Conservation (phyloP, 768 basidiomycete species). For the Tylopilus sp. region DNA sequence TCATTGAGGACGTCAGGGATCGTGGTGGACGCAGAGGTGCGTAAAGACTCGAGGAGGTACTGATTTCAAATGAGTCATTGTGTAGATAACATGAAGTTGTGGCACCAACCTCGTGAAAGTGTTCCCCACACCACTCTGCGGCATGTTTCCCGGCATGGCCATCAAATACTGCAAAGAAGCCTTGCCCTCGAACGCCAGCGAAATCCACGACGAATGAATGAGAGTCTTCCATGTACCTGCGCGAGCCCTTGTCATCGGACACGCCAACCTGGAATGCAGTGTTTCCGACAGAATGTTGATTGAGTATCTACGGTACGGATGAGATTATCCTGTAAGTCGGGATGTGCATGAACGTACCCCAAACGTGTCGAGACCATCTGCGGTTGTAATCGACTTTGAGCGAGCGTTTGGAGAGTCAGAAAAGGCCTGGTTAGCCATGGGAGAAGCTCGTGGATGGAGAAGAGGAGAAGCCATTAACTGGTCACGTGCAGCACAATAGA, state of each 20-base stretch:
- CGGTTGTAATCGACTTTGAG: conserved; percentile 77
- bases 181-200: conserved; percentile 86
- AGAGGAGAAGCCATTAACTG: conserved; percentile 8
- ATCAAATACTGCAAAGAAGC: conserved; percentile 98
- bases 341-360: conserved; percentile 51
- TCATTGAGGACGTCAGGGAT: conserved; percentile 90
- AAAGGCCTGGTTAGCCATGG: conserved; percentile 36
- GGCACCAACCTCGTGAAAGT: conserved; percentile 81
- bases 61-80: conserved; percentile 21
- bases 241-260: conserved; percentile 82
- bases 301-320: conserved; percentile 31
- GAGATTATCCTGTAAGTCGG: not conserved
- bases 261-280: conserved; percentile 60
- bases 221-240: conserved; percentile 96
- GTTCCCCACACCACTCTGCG: conserved; percentile 96
- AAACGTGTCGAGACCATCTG: conserved; percentile 67
- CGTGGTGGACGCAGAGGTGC: conserved; percentile 48
- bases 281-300: conserved; percentile 65
- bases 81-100: not conserved
- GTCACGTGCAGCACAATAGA: conserved; percentile 23
- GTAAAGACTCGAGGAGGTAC: conserved; percentile 70
- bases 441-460: conserved; percentile 11
- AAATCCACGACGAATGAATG: conserved; percentile 97
- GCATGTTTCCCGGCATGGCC: conserved; percentile 99
- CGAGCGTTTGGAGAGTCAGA: conserved; percentile 72